These are phyloP conservation scores for Avena sativa DNA, from an alignment of 176 grass and related monocot genomes.

Conservation along the genomic window DNA sequence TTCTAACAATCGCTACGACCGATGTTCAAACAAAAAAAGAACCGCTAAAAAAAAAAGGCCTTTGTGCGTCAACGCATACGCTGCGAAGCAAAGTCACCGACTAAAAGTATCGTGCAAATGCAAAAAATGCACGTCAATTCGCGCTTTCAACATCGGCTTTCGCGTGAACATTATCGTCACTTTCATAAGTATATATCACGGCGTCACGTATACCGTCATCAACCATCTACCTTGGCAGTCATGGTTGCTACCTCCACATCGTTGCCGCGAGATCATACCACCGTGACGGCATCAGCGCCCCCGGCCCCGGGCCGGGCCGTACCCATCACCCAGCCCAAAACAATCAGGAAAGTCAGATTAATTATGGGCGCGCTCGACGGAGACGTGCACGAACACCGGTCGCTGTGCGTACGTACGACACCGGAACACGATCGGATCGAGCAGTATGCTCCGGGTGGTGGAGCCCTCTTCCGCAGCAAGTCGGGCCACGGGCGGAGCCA, in stretches of 20 bases:
- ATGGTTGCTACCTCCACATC: background rate
- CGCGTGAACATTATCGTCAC: background rate
- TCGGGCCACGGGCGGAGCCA: background rate
- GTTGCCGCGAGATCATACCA: background rate
- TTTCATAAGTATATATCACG: background rate
- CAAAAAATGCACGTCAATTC: background rate
- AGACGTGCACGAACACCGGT: slow-evolving; percentile 11
- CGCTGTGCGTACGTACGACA: background rate
- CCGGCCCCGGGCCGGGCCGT: background rate
- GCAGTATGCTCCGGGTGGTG: background rate
- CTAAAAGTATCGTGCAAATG: background rate
- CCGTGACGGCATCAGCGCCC: background rate
- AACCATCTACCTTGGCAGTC: background rate
- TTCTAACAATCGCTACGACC: no score
- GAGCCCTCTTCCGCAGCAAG: background rate
- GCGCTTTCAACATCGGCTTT: background rate
- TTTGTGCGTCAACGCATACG: background rate
- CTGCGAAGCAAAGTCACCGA: background rate
- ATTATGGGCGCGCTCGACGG: background rate
- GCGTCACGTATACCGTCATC: background rate
- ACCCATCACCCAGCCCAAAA: slow-evolving; percentile 7
- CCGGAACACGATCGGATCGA: background rate
- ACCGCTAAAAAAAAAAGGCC: background rate
- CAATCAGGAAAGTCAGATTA: background rate
- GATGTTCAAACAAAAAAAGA: no score